Evolutionary conservation across 1,139 yeast genomes (phyloP), one percentile per base, ranked within the genome.

Genomic region (Kazachstania sp.): DNA sequence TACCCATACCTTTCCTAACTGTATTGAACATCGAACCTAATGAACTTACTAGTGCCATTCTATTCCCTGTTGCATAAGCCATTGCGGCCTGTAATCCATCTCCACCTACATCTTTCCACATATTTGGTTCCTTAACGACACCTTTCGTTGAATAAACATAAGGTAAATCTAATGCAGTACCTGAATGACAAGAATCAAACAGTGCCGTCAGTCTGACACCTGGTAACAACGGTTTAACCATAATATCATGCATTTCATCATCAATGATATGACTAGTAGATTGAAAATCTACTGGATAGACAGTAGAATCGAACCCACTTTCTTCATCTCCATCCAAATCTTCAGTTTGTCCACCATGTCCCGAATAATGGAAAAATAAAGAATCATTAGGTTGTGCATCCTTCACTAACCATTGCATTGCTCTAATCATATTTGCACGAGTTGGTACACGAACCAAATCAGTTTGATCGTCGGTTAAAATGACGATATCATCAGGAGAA

Each of bases 161-260:
- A 1, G 97, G 97, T 54, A 90, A 71, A 66, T 90, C 97, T 60
- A 90, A 69, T 1, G 81, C 95, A 3, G 96, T 83, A 29, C 97
- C 97, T 2, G 95, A 86, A 64, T 90, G 97, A 64, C 97, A 90
- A 19, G 95, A 83, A 68, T 90, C 97, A 61, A 81, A 88, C 55
- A 90, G 71, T 0, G 95, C 95, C 2, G 97, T 90, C 54, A 90
- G 73, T 54, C 95, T 75, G 49, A 88, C 86, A 40, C 97, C 97
- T 1, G 83, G 78, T 29, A 82, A 86, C 55, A 90, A 73, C 0
- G 87, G 79, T 52, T 72, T 74, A 26, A 90, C 96, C 81, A 90
- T 72, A 46, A 84, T 77, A 45, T 76, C 86, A 64, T 90, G 96
- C 77, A 90, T 77, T 34, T 78, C 77, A 66, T 90, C 97, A 65